These are phyloP conservation scores for Macrophomina pseudophaseolina DNA, from an alignment of 2,329 filamentous ascomycete genomes.

Conservation along the genomic window DNA sequence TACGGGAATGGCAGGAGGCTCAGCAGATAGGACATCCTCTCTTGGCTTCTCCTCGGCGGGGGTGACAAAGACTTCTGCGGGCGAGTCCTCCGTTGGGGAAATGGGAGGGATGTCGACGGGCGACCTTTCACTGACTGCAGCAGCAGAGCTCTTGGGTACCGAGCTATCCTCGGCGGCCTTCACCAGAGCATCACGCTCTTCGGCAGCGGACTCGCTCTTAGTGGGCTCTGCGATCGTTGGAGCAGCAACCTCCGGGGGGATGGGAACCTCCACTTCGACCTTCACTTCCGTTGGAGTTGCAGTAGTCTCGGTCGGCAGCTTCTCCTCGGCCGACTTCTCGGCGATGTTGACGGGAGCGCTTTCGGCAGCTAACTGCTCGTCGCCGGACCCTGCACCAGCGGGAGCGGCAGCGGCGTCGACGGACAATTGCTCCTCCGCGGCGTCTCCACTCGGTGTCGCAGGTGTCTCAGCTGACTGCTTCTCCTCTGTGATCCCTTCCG, in stretches of 20 bases:
- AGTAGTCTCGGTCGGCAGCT: neutral
- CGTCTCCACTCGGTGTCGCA: neutral
- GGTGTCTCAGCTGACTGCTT: neutral
- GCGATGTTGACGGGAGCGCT: neutral
- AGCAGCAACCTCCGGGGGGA: neutral
- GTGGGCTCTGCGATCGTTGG: neutral
- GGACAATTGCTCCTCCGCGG: neutral
- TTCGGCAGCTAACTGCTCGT: constrained; percentile 7
- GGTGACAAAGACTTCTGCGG: neutral
- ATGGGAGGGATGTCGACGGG: neutral
- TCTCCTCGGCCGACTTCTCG: constrained; percentile 1
- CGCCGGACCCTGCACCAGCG: neutral
- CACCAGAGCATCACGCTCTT: neutral
- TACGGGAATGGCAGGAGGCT: neutral
- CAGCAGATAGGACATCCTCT: neutral
- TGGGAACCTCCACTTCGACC: neutral
- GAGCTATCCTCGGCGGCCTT: neutral
- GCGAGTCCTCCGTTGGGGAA: neutral
- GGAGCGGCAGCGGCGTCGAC: neutral
- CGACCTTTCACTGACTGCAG: neutral
- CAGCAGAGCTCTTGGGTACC: neutral
- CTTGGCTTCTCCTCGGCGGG: neutral
- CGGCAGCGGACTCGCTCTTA: neutral
- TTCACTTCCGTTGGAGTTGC: neutral
- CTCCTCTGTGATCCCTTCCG: constrained; percentile 9